Percentiles rank a stretch among this genome's conserved stretches.
Evolutionary conservation across 1,139 yeast species (phyloP).

Genomic region (Debaryomycetaceae sp.): DNA sequence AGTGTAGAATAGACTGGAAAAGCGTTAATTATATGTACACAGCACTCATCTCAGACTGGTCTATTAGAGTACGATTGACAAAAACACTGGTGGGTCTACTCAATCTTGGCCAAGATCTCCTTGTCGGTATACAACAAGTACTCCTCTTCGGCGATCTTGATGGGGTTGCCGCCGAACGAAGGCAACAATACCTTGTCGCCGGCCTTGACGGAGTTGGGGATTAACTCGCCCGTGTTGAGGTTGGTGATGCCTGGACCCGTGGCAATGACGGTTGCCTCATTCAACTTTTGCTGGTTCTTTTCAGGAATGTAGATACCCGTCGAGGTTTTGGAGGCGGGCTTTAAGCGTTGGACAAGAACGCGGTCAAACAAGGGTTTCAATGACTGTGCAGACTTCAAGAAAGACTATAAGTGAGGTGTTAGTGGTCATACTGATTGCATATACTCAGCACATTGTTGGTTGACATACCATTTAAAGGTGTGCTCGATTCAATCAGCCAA

Average conservation of each 20-base stretch:
- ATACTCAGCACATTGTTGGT: conserved; percentile 5
- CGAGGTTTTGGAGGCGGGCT: conserved; percentile 87
- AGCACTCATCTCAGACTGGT: too few relatives aligned
- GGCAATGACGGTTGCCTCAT: conserved; percentile 70
- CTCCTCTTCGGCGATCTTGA: conserved; percentile 80
- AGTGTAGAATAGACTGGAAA: too few relatives aligned
- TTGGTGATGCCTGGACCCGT: conserved; percentile 76
- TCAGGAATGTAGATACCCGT: conserved; percentile 95
- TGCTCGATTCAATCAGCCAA: not conserved
- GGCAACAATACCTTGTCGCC: conserved; percentile 96
- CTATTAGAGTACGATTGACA: too few relatives aligned
- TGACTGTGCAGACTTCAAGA: conserved; percentile 76
- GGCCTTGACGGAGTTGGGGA: conserved; percentile 63
- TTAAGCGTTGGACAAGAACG: conserved; percentile 86
- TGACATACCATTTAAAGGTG: too few relatives aligned
- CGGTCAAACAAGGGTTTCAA: conserved; percentile 92
- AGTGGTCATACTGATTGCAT: too few relatives aligned
- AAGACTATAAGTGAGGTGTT: conserved; percentile 22
- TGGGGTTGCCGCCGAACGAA: conserved; percentile 75
- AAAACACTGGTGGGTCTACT: too few relatives aligned
- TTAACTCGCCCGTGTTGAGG: conserved; percentile 51
- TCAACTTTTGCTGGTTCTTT: conserved; percentile 88
- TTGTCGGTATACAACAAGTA: conserved; percentile 74
- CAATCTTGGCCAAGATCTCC: conserved; percentile 88
- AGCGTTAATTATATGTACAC: too few relatives aligned